Base-by-base conservation (phyloP, 352 stramenopile species). In the Phytophthora hibernalis region DNA sequence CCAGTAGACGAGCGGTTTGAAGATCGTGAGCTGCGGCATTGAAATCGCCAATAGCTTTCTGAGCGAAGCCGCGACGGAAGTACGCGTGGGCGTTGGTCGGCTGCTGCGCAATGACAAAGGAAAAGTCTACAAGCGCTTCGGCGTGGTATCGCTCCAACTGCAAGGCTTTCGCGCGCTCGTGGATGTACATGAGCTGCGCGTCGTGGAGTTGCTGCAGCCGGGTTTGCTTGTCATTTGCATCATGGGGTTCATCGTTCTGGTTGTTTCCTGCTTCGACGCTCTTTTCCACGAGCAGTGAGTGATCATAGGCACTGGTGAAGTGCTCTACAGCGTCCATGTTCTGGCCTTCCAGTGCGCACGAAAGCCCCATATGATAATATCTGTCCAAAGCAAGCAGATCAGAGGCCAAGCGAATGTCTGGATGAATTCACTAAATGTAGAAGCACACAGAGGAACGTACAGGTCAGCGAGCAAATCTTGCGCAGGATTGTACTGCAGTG, bases 71-170 rank as follows among this genome's bases (percentile, higher is more conserved):
- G 10, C 87, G 81, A n/a, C 89, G 80, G 54, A 96, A 95, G 51
- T 92, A 87, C 8, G 89, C 88, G 48, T 95, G 83, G 0, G 88
- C 87, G 45, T 96, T 96, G 58, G 80, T 82, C 26, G 89, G 86
- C 45, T 93, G 91, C 53, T 85, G 72, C 15, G 56, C 42, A 20
- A 95, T 73, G 11, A 96, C 88, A 9, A 79, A 75, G 18, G 65
- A 83, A 52, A 96, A 96, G 60, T 96, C 87, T 13, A 80, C 76
- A 22, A 93, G 70, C 8, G 83, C 82, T 66, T 92, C 85, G 5
- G 87, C 71, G 47, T 85, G 82, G 59, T 87, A 87, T 30, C 61
- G 67, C 48, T 93, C 82, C n/a, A 94, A 61, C 55, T 95, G 88
- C 33, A 92, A 74, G 13, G 82, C 82, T 62, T 96, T 95, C 12